Conservation (phyloP, 2,329 filamentous ascomycete genomes). For the Colletotrichum kahawae region DNA sequence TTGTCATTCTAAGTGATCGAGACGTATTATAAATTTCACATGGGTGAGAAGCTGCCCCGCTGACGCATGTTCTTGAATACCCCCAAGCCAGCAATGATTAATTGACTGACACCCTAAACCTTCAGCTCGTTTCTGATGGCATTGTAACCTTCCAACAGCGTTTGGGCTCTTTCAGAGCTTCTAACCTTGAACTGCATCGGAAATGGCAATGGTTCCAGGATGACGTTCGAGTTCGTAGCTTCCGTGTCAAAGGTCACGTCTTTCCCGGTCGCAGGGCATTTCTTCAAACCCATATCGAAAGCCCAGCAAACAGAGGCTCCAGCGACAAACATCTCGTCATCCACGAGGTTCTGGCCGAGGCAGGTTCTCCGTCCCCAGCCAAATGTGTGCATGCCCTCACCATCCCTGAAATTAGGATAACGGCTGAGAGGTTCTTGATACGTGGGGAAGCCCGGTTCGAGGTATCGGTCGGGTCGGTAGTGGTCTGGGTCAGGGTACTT, state of each 20-base stretch:
- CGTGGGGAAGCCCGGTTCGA: constrained; percentile 66
- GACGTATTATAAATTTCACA: background rate
- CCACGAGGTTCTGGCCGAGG: constrained; percentile 66
- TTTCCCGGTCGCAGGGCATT: constrained; percentile 46
- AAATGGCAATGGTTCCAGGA: constrained; percentile 54
- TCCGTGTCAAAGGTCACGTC: constrained; percentile 51
- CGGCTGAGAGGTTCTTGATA: constrained; percentile 68
- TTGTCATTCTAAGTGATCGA: background rate
- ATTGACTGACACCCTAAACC: constrained; percentile 21
- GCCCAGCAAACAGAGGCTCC: constrained; percentile 55
- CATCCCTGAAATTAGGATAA: constrained; percentile 66
- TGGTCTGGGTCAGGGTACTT: constrained; percentile 69
- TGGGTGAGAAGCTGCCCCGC: background rate
- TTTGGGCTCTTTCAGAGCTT: constrained; percentile 39
- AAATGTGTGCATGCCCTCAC: constrained; percentile 65
- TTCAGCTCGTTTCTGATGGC: constrained; percentile 35
- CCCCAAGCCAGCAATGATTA: background rate
- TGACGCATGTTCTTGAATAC: background rate
- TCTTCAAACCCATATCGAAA: constrained; percentile 47
- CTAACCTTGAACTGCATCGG: constrained; percentile 49
- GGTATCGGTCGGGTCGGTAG: constrained; percentile 67
- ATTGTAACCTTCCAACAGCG: constrained; percentile 42
- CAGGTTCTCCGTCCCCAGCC: constrained; percentile 69
- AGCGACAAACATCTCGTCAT: constrained; percentile 61
- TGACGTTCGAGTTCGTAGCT: constrained; percentile 57